Conservation (phyloP, 441 rosid genomes). For the Populus hybrid region DNA sequence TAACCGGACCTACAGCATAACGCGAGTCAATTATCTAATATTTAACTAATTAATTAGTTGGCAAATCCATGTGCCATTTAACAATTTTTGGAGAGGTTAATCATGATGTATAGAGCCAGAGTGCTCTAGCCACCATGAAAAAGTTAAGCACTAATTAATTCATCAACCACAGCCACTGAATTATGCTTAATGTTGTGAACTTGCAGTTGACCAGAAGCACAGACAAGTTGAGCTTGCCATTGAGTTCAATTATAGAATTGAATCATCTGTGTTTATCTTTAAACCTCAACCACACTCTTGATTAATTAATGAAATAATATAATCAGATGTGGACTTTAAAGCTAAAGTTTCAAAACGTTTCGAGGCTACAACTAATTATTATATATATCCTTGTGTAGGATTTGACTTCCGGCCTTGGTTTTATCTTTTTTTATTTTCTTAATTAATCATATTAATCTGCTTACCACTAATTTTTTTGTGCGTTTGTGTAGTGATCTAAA, state of each 20-base stretch:
- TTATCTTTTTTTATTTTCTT: background rate
- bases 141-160: background rate
- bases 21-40: background rate
- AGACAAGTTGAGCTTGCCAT: background rate
- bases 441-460: background rate
- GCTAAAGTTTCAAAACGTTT: no score
- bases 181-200: background rate
- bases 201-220: constrained; percentile 17
- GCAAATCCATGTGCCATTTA: background rate
- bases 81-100: background rate
- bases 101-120: background rate
- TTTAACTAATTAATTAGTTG: background rate
- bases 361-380: no score
- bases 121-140: constrained; percentile 21
- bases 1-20: rapidly evolving
- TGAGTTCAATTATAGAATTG: constrained; percentile 7
- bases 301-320: background rate
- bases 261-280: background rate
- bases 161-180: constrained; percentile 7
- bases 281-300: background rate
- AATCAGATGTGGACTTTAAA: no score
- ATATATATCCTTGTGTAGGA: no score
- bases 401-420: background rate
- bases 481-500: background rate
- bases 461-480: background rate